Evolutionary conservation across 495 filamentous ascomycete genomes (phyloP), one percentile per base, ranked within the genome.

Genomic region (Chlorociboria aeruginascens): DNA sequence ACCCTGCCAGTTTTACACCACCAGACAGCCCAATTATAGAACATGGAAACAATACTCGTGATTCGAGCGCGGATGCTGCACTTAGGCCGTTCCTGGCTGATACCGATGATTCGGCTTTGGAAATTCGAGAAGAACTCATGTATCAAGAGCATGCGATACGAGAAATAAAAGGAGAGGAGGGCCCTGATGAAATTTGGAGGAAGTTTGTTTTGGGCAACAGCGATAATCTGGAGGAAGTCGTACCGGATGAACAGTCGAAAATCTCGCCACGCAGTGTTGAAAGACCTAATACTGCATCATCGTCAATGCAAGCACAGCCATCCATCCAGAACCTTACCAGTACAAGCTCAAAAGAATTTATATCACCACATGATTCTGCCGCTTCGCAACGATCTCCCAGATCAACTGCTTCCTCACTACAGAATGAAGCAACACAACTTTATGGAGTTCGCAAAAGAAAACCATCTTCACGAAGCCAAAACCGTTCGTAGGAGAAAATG

Each of bases 191-290:
- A 12, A 30, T 52, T 6, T 59, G 56, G 56, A 55, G 28, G 28
- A 55, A 48, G 34, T 53, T 59, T 42, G 52, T 59, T 7, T 59
- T 59, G 43, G 50, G 49, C 14, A 46, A 43, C 20, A 40, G 44
- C 29, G 32, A 37, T 37, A 46, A 55, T 13, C 41, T 44, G 32
- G 8, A 48, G 7, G 28, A 45, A 42, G 9, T 14, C 29, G 8
- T 32, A 20, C 12, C 13, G 9, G 14, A 16, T 11, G 13, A 40
- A n/a, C 20, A n/a, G 13, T 2, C 2, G n/a, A n/a, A 8, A 39
- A n/a, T 17, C 10, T 17, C 13, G 16, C 8, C 36, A 8, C 36
- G 8, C n/a, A 8, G 2, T 14, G 8, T 8, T 39, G 36, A n/a
- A 39, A 16, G 11, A 14, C 36, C 13, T 14, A 39, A 39, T 13